phyloP scores from a whole-genome alignment of 441 rosid species.

The Geranium incanum region DNA sequence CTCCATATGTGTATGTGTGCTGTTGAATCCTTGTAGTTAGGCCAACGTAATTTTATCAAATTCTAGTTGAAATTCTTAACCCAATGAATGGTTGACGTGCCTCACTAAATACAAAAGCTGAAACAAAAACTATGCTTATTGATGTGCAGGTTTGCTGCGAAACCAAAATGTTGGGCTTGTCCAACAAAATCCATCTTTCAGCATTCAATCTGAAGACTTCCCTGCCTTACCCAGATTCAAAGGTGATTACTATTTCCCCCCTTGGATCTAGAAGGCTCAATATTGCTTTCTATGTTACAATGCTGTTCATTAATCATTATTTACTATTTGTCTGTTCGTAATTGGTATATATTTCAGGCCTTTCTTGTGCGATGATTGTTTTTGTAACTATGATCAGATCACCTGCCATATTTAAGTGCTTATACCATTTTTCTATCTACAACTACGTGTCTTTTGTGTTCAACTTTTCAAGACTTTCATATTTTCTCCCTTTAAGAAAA shows the following conservation, averaged over 20 bases:
- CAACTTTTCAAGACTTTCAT: not conserved
- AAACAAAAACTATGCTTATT: slow-evolving; percentile 1
- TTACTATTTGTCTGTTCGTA: not conserved
- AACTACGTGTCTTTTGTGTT: not conserved
- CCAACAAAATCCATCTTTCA: slow-evolving; percentile 7
- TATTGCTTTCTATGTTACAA: not conserved
- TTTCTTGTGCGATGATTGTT: not conserved
- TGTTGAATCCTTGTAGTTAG: not conserved
- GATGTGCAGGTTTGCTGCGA: slow-evolving; percentile 9
- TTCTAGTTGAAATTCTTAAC: not conserved
- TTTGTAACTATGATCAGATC: not conserved
- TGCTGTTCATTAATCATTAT: not conserved
- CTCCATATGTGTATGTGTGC: not conserved
- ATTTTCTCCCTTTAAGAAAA: not conserved
- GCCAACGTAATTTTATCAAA: not conserved
- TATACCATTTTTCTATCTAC: not conserved
- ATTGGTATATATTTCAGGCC: not conserved
- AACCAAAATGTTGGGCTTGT: slow-evolving; percentile 7
- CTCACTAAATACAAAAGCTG: not conserved
- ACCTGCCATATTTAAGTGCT: not conserved
- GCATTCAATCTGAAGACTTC: slow-evolving; percentile 10
- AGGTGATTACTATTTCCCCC: not conserved
- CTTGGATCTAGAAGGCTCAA: not conserved
- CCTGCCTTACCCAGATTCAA: slow-evolving; percentile 10
- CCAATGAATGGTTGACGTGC: not conserved